These are phyloP conservation scores for Ciborinia camelliae DNA, from an alignment of 2,329 filamentous ascomycete species.

Conservation along the genomic window DNA sequence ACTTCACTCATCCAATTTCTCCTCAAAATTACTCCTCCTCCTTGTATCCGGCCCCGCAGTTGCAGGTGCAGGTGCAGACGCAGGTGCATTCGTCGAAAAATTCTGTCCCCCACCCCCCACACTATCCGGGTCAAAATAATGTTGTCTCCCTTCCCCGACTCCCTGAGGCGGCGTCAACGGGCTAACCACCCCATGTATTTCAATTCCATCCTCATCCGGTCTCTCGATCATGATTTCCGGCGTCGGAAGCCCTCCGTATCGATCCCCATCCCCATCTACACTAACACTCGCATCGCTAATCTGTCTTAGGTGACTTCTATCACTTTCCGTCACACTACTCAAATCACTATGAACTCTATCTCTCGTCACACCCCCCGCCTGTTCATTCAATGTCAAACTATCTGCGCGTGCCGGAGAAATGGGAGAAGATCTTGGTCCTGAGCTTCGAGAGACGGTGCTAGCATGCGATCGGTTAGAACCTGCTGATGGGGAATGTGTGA, in stretches of 20 bases:
- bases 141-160: slow-evolving; percentile 1
- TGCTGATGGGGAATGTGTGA: slow-evolving; percentile 22
- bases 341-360: slow-evolving; percentile 22
- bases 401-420: slow-evolving; percentile 21
- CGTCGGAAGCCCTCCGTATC: background rate
- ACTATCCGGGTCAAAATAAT: slow-evolving; percentile 25
- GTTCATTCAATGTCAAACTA: slow-evolving; percentile 23
- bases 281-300: slow-evolving; percentile 32
- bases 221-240: background rate
- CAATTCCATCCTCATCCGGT: background rate
- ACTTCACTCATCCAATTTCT: slow-evolving; percentile 1
- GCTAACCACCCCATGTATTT: slow-evolving; percentile 20
- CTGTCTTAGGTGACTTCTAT: slow-evolving; percentile 29
- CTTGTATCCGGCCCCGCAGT: background rate
- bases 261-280: slow-evolving; percentile 26
- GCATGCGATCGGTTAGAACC: slow-evolving; percentile 22
- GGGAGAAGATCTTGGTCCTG: slow-evolving; percentile 23
- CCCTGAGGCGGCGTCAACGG: slow-evolving; percentile 29
- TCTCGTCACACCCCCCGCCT: background rate
- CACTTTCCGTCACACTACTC: slow-evolving; percentile 24
- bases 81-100: background rate
- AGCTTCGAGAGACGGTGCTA: slow-evolving; percentile 28
- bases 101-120: slow-evolving; percentile 12
- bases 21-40: background rate
- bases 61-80: background rate